A percentile compares a stretch with the other conserved stretches of the same genome.
Evolutionary conservation across 2,329 filamentous ascomycete genomes (phyloP).

Genomic region (Pseudocercospora macadamiae): DNA sequence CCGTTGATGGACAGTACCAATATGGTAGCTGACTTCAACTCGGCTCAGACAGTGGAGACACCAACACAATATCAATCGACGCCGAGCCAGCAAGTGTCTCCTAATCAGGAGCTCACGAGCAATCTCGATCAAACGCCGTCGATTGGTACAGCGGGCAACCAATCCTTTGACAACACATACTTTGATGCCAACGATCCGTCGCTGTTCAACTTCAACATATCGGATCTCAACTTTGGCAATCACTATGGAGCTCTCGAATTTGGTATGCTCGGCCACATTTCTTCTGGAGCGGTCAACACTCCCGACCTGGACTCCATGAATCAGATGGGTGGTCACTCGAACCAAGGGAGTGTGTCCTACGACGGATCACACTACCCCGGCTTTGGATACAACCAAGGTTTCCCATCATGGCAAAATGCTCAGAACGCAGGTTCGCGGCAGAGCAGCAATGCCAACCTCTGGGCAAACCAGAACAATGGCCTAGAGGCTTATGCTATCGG

Average conservation of each 20-base stretch:
- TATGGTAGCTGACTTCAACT: conserved; percentile 58
- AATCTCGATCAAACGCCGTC: conserved; percentile 49
- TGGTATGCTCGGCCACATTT: conserved; percentile 95
- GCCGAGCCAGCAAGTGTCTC: conserved; percentile 54
- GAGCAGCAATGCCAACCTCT: conserved; percentile 47
- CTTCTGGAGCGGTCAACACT: conserved; percentile 67
- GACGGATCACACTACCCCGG: conserved; percentile 26
- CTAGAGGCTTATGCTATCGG: conserved; percentile 63
- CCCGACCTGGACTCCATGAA: conserved; percentile 39
- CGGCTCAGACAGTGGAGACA: conserved; percentile 60
- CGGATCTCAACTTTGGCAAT: conserved; percentile 92
- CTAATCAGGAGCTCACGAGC: conserved; percentile 51
- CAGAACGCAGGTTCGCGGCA: conserved; percentile 46
- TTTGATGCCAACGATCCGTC: conserved; percentile 93
- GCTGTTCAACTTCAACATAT: conserved; percentile 93
- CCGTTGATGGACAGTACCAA: conserved; percentile 45
- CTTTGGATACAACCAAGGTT: conserved; percentile 27
- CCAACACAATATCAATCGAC: conserved; percentile 71
- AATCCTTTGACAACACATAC: conserved; percentile 59
- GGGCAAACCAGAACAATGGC: conserved; percentile 47
- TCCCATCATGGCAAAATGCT: conserved; percentile 37
- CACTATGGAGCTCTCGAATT: conserved; percentile 96
- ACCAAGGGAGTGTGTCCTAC: conserved; percentile 34
- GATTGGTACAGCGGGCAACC: conserved; percentile 42
- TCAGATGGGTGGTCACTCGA: conserved; percentile 31